Evolutionary conservation across 306 rosid species (phyloP), one percentile per base, ranked within the genome.

Genomic region (Sphenostylis stenocarpa): DNA sequence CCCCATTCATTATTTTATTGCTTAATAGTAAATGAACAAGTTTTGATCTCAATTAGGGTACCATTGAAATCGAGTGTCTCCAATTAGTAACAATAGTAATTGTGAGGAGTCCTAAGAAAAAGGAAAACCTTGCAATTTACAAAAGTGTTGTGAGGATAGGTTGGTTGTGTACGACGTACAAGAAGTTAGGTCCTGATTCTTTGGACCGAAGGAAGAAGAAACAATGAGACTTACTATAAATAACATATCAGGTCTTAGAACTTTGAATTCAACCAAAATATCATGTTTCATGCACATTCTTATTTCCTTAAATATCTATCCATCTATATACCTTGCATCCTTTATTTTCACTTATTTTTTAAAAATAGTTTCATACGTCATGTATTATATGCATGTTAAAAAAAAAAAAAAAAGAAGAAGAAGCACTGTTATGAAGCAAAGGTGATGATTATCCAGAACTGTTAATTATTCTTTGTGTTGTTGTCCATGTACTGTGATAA

Each of bases 371-470:
- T n/a, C n/a, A n/a, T n/a, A n/a, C n/a, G n/a, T n/a, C n/a, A n/a
- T n/a, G n/a, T n/a, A n/a, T n/a, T n/a, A n/a, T n/a, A n/a, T n/a
- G n/a, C n/a, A n/a, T n/a, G n/a, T n/a, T n/a, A n/a, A n/a, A n/a
- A n/a, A n/a, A n/a, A n/a, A n/a, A n/a, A n/a, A n/a, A n/a, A n/a
- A n/a, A n/a, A n/a, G n/a, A n/a, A n/a, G n/a, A n/a, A n/a, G n/a
- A n/a, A n/a, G n/a, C n/a, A n/a, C n/a, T n/a, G n/a, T n/a, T n/a
- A n/a, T n/a, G n/a, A n/a, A n/a, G n/a, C n/a, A n/a, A n/a, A n/a
- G n/a, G n/a, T n/a, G 36, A 88, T 83, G 85, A 77, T 84, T 88
- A 85, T 85, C 89, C 77, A 64, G 11, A 69, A 64, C 36, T 48
- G 34, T 36, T 57, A 52, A 75, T 45, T 60, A 56, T 71, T 70